phyloP scores from a whole-genome alignment of 768 basidiomycete genomes.

The Dictyophora rubrovolvata region DNA sequence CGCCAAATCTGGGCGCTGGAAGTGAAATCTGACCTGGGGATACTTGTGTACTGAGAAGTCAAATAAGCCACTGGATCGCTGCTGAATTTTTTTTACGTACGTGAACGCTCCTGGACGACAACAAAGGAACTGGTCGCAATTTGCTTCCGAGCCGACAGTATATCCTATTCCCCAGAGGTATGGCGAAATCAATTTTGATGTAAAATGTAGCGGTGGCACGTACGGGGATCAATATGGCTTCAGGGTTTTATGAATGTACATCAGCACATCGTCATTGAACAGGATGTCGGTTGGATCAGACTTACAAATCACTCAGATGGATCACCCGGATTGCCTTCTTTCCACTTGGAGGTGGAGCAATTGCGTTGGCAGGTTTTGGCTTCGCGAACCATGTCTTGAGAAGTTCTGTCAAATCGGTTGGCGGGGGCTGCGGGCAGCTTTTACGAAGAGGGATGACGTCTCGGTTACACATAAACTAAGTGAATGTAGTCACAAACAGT shows the following conservation, averaged over 20 bases:
- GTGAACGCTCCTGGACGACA: slow-evolving; percentile 12
- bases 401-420: background rate
- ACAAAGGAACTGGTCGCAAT: slow-evolving; percentile 16
- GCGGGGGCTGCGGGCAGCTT: slow-evolving; percentile 1
- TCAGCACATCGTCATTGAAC: background rate
- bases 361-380: slow-evolving; percentile 8
- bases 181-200: background rate
- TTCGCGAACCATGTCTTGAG: slow-evolving; percentile 4
- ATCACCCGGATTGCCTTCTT: background rate
- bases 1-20: slow-evolving; percentile 19
- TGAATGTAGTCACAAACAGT: background rate
- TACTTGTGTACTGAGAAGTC: background rate
- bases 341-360: background rate
- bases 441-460: slow-evolving; percentile 2
- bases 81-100: slow-evolving; percentile 2
- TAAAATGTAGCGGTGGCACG: background rate
- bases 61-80: background rate
- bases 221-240: slow-evolving; percentile 17
- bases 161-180: slow-evolving; percentile 9
- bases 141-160: slow-evolving; percentile 17
- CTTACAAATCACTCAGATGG: slow-evolving; percentile 10
- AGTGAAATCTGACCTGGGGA: slow-evolving; percentile 2
- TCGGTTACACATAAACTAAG: background rate
- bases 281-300: background rate
- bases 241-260: background rate